Conservation (phyloP, 164 flowering plant species). For the Magnolia changhungtana region DNA sequence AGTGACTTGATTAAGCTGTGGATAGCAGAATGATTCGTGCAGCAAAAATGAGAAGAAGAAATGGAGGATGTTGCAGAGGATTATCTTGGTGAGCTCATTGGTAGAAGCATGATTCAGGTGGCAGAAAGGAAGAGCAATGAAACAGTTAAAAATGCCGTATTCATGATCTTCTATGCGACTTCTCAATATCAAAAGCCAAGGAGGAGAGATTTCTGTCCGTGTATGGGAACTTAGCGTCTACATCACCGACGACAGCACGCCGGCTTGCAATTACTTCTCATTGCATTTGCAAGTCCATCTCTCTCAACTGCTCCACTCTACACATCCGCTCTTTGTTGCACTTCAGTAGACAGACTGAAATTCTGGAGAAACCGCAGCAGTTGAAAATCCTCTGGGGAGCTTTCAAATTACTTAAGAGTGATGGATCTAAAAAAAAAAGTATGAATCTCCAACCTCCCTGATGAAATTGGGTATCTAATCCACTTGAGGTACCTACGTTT, state of each 20-base stretch:
- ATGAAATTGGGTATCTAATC: constrained; percentile 1
- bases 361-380: no score
- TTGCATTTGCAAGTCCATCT: not conserved
- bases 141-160: not conserved
- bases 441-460: not conserved
- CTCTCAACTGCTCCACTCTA: not conserved
- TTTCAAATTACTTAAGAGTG: constrained; percentile 1
- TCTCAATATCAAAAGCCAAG: not conserved
- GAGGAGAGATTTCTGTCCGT: not conserved
- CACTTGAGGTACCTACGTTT: not conserved
- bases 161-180: constrained; percentile 1
- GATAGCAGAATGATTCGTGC: constrained; percentile 2
- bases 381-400: not conserved
- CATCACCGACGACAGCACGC: not conserved
- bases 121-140: not conserved
- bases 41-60: not conserved
- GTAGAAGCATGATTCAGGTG: constrained; percentile 4
- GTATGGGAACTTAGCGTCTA: not conserved
- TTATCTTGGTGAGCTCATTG: not conserved
- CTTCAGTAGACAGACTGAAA: not conserved
- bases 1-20: not conserved
- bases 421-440: not conserved
- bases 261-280: not conserved
- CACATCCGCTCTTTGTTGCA: not conserved
- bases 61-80: constrained; percentile 11